These are phyloP conservation scores for Arthromyces matolae DNA, from an alignment of 768 basidiomycete species.

Conservation along the genomic window DNA sequence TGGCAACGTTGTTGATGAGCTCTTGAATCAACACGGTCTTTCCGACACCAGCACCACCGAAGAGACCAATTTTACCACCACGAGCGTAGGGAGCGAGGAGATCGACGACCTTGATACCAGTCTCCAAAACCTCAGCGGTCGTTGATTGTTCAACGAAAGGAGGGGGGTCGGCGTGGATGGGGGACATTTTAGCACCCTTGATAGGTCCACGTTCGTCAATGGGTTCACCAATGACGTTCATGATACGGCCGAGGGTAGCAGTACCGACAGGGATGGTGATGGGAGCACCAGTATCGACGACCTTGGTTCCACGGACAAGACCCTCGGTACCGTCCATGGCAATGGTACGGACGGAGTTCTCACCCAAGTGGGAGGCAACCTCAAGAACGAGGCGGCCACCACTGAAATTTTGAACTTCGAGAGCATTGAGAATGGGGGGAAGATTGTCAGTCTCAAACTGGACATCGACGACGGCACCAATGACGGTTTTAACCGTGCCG, in stretches of 20 bases:
- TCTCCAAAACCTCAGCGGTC: conserved; percentile 97
- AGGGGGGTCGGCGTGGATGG: conserved; percentile 98
- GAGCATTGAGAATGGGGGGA: conserved; percentile 97
- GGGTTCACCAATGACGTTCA: conserved; percentile 99
- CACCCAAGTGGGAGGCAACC: conserved; percentile 97
- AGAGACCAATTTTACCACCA: conserved; percentile 99
- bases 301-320: conserved; percentile 98
- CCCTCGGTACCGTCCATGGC: conserved; percentile 99
- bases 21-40: conserved; percentile 99
- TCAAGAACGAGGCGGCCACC: conserved; percentile 98
- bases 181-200: conserved; percentile 85
- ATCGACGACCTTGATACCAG: conserved; percentile 99
- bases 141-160: conserved; percentile 98
- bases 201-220: conserved; percentile 99
- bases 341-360: conserved; percentile 99
- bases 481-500: conserved; percentile 95
- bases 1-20: conserved; percentile 99
- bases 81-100: conserved; percentile 99
- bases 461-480: conserved; percentile 99
- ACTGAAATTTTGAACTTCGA: conserved; percentile 92
- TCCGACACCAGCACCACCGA: conserved; percentile 99
- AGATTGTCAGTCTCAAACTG: conserved; percentile 95
- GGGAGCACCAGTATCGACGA: conserved; percentile 94
- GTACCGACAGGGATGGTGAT: conserved; percentile 96
- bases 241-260: conserved; percentile 95